A percentile compares a stretch with the other conserved stretches of the same genome.
These are phyloP conservation scores for Sonneratia alba DNA, from an alignment of 345 rosid species.

Conservation along the genomic window DNA sequence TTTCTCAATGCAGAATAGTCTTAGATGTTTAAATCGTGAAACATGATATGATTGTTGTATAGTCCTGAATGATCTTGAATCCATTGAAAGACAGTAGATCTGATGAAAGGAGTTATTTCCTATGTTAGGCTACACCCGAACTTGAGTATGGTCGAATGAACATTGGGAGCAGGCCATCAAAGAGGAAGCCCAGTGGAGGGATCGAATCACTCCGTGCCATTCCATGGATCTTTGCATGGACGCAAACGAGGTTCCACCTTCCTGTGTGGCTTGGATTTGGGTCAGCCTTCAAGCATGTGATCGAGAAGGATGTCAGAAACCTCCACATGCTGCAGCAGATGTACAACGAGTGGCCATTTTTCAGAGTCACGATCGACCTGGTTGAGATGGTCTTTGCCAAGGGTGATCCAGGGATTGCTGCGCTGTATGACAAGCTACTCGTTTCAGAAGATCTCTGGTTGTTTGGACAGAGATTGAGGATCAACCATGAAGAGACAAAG, in stretches of 20 bases:
- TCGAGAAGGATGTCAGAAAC: constrained; percentile 60
- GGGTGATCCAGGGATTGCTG: constrained; percentile 92
- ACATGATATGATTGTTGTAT: not conserved
- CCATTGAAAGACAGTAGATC: not conserved
- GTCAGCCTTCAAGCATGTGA: constrained; percentile 66
- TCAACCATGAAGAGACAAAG: constrained; percentile 76
- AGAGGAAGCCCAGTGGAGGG: constrained; percentile 92
- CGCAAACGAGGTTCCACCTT: constrained; percentile 95
- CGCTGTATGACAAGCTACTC: constrained; percentile 74
- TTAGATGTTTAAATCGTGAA: not conserved
- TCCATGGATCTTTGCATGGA: constrained; percentile 99
- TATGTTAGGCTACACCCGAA: constrained; percentile 88
- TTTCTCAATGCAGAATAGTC: too few species aligned
- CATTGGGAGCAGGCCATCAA: constrained; percentile 96
- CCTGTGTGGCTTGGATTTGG: constrained; percentile 99
- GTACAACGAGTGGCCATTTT: constrained; percentile 95
- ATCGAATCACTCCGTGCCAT: constrained; percentile 95
- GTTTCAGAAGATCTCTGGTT: constrained; percentile 73
- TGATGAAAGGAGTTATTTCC: not conserved
- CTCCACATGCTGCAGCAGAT: constrained; percentile 77
- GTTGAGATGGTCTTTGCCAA: constrained; percentile 99
- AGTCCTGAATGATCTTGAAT: not conserved
- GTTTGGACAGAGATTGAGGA: constrained; percentile 64
- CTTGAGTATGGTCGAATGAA: constrained; percentile 96
- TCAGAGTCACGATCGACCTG: constrained; percentile 87